Evolutionary conservation across 208 protist species (phyloP), one percentile per base, ranked within the genome.

Genomic region (Novymonas esmeraldas): DNA sequence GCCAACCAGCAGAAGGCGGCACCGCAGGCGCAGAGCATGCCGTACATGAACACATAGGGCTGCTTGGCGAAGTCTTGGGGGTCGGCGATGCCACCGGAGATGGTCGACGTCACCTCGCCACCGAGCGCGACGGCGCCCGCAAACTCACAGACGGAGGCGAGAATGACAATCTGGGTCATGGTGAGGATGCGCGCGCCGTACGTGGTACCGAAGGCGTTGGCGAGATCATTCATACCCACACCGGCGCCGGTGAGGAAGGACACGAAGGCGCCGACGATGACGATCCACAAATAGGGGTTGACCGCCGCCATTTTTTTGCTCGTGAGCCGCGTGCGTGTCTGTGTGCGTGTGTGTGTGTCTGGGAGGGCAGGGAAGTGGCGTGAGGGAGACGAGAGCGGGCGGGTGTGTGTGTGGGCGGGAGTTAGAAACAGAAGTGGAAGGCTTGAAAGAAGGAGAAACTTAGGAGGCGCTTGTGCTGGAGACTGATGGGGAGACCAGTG

Each of bases 211-310:
- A 96, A 94, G 65, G 89, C 81, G 75, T 96, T 96, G 65, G 85
- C 84, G 22, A 96, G 82, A 60, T 96, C 92, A 44, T 96, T 96
- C 54, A 85, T 82, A 34, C 92, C 92, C 34, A 88, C 88, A 49
- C 82, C 88, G 60, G 64, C 73, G 38, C 73, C 83, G 36, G 82
- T 74, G 42, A 92, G 70, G 75, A 94, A 90, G 34, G 75, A 68
- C 10, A 89, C 50, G 41, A 94, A 76, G 52, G 70, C 76, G 55
- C 78, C 73, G 41, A 89, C 70, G 45, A 90, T 58, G 51, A 84
- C 69, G 42, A 93, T 87, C 85, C 87, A 93, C 39, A 91, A 64
- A 45, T 79, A 88, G 16, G 82, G 82, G 45, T 76, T 56, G n/a
- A 73, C 26, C 3, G 57, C 49, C 26, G 49, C 28, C 81, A 86